Percentiles rank a stretch among this genome's conserved stretches.
These are phyloP conservation scores for Elongisporangium undulatum DNA, from an alignment of 352 stramenopile genomes.

Conservation along the genomic window DNA sequence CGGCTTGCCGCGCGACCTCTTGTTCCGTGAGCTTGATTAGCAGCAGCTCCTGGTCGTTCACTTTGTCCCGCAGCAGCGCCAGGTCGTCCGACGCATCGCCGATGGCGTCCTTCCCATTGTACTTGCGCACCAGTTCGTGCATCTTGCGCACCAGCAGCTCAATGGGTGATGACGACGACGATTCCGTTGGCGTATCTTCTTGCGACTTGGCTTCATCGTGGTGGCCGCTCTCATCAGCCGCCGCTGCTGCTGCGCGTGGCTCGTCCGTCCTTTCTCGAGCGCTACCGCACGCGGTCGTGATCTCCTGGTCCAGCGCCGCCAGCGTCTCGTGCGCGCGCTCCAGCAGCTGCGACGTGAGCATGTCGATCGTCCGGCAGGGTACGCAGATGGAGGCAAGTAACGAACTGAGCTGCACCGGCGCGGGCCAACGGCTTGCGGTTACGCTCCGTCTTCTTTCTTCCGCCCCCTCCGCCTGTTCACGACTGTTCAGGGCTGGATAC, in stretches of 20 bases:
- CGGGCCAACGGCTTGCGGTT: background rate
- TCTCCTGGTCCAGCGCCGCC: constrained; percentile 7
- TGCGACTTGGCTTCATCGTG: background rate
- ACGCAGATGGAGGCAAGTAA: background rate
- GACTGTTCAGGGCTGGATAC: background rate
- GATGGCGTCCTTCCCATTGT: constrained; percentile 8
- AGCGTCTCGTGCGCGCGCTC: constrained; percentile 9
- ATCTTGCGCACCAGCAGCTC: constrained; percentile 51
- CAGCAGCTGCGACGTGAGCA: constrained; percentile 2
- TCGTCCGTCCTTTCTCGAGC: background rate
- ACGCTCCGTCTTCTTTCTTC: background rate
- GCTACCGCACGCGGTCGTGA: background rate
- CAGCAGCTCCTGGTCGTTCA: constrained; percentile 24
- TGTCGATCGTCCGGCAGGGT: background rate
- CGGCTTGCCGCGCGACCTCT: constrained; percentile 23
- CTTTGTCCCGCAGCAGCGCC: constrained; percentile 12
- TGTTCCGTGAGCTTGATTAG: constrained; percentile 25
- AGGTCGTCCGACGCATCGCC: constrained; percentile 5
- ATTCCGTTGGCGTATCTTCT: background rate
- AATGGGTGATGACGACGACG: constrained; percentile 19
- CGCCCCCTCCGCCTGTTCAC: background rate
- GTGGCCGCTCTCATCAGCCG: background rate
- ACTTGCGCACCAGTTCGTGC: constrained; percentile 51
- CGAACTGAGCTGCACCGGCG: background rate
- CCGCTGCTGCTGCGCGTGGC: background rate